Evolutionary conservation across 192 early-diverging fungal genomes (phyloP).

Genomic region (Backusella luteola): DNA sequence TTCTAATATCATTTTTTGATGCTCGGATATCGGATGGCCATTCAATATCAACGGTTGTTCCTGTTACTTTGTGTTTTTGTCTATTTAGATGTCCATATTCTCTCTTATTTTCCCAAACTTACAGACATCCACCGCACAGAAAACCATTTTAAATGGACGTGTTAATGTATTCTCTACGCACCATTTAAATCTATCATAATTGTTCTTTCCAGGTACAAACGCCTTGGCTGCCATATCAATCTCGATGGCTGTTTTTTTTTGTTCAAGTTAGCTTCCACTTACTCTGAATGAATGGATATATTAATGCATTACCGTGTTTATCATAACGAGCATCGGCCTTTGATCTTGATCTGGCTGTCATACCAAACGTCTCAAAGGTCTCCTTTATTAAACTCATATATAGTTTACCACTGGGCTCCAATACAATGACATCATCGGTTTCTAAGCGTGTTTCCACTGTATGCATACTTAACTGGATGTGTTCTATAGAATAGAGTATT

Average conservation of each 20-base stretch:
- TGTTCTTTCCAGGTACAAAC: slow-evolving; percentile 17
- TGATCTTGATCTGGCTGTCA: slow-evolving; percentile 11
- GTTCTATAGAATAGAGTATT: background rate
- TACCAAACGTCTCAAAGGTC: slow-evolving; percentile 21
- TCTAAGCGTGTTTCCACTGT: slow-evolving; percentile 20
- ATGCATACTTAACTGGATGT: slow-evolving; percentile 13
- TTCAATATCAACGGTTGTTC: slow-evolving; percentile 7
- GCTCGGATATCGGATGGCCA: slow-evolving; percentile 2
- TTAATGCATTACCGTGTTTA: slow-evolving; percentile 11
- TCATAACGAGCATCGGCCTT: slow-evolving; percentile 12
- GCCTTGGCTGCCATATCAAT: slow-evolving; percentile 3
- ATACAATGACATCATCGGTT: slow-evolving; percentile 20
- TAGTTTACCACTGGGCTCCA: slow-evolving; percentile 15
- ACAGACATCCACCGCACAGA: slow-evolving; percentile 17
- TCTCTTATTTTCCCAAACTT: background rate
- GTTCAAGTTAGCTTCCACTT: background rate
- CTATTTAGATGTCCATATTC: background rate
- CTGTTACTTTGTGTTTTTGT: slow-evolving; percentile 9
- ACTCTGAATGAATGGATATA: background rate
- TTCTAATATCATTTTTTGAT: background rate
- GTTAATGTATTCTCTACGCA: slow-evolving; percentile 24
- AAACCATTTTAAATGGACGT: slow-evolving; percentile 19
- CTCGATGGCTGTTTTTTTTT: background rate
- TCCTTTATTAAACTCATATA: slow-evolving; percentile 20
- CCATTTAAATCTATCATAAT: slow-evolving; percentile 18